These are phyloP conservation scores for Zasmidium angulare DNA, from an alignment of 2,329 filamentous ascomycete genomes.

Conservation along the genomic window DNA sequence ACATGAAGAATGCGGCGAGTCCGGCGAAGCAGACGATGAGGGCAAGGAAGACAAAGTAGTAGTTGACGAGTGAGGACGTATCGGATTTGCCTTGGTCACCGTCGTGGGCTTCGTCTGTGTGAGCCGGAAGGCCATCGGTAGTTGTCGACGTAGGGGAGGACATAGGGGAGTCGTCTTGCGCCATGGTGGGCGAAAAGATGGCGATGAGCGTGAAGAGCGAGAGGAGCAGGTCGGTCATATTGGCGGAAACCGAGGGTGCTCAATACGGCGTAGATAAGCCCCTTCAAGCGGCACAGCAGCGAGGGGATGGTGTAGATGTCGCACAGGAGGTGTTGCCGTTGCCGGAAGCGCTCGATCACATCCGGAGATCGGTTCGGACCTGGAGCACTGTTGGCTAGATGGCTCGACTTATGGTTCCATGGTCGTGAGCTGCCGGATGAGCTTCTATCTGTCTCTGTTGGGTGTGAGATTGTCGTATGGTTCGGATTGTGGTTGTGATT, in stretches of 20 bases:
- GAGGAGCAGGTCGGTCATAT: neutral
- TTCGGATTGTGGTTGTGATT: neutral
- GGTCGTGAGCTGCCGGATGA: neutral
- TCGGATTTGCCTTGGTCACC: neutral
- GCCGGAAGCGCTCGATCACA: neutral
- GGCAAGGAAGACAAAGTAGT: conserved; percentile 59
- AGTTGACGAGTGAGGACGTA: conserved; percentile 39
- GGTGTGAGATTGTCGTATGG: neutral
- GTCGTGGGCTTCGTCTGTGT: neutral
- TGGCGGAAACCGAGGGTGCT: neutral
- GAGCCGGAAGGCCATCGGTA: neutral
- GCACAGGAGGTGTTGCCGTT: neutral
- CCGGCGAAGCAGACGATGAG: conserved; percentile 51
- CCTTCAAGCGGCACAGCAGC: neutral
- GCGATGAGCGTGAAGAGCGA: neutral
- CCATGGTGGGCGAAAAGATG: neutral
- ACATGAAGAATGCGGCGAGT: conserved; percentile 45
- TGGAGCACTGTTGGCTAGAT: neutral
- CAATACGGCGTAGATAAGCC: too few relatives aligned
- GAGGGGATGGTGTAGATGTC: neutral
- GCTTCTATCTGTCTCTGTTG: neutral
- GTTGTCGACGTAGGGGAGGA: neutral
- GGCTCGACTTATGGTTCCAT: neutral
- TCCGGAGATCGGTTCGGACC: neutral
- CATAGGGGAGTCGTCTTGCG: neutral